Evolutionary conservation across 306 rosid genomes (phyloP), one percentile per base, ranked within the genome.

Genomic region (Potentilla sterilis): DNA sequence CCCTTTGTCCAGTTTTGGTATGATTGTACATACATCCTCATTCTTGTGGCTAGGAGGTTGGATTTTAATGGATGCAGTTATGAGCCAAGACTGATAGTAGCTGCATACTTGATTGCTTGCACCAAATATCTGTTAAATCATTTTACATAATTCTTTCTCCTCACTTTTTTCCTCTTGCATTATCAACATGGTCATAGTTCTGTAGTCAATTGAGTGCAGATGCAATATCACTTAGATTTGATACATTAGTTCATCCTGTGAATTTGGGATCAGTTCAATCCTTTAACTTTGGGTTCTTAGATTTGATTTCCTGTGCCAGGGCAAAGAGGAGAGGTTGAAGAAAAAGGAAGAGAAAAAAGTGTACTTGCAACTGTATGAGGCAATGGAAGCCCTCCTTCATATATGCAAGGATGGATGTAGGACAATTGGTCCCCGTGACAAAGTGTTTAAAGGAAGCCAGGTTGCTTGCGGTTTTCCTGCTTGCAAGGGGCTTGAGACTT

Each of bases 391-490:
- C 75, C 67, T 87, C 21, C 77, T 84, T 47, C 91, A 87, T 79
- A 87, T 87, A 70, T 87, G 91, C 76, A 76, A 63, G 61, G 91
- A 87, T 35, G 91, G 91, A 35, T 87, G 91, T 40, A 82, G 85
- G 55, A 78, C 86, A 4, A 83, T 87, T 40, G 91, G 91, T 12
- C 91, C 91, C 28, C 82, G 74, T 24, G 87, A 85, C 84, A 83
- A 68, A 54, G 87, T 77, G 49, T 83, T 83, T 37, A 80, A 67
- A 21, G 83, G 79, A 58, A 83, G 80, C 72, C 82, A 70, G 61
- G 85, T 75, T 67, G 82, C 82, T 1, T 85, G 87, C 34, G 65
- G 77, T 2, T 87, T 79, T 47, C 83, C 87, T 13, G 87, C 91
- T 24, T 87, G 91, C 77, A 83, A 72, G 67, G 91, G 91, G n/a